Base-by-base conservation (phyloP, 78 protist genomes). In the Cavenderia fasciculata region DNA sequence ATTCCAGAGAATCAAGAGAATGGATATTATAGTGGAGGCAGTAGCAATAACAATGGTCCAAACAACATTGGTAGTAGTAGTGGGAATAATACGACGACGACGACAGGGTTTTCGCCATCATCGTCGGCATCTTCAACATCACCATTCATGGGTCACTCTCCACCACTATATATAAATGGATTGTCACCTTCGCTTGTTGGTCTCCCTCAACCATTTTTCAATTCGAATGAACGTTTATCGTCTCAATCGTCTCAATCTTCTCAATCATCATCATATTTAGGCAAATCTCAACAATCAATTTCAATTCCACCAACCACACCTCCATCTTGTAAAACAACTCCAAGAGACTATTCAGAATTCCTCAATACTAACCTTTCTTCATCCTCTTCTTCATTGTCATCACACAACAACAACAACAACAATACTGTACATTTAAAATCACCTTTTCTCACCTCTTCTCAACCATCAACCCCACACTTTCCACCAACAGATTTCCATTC, bases 111-210 rank as follows among this genome's bases (percentile, higher is more conserved):
- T 62, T 33, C 70, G 36, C 31, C 76, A 36, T 71, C 78, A 51
- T 71, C 63, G 31, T 16, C 78, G 29, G n/a, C 21, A 36, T 57
- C 63, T 6, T 57, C 63, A 2, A 27, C 63, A 57, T 57, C 63
- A 3, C n/a, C 63, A 25, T 36, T 36, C n/a, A 57, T 4, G n/a
- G n/a, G n/a, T 57, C 63, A 29, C 4, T 5, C 18, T 27, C 63
- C 10, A 57, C 8, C n/a, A n/a, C 4, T 52, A 4, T 4, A 3
- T 57, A 36, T 29, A 4, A 57, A 23, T 57, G 63, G 27, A 57
- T 25, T 10, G 18, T n/a, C n/a, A n/a, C 27, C 63, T 57, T 29
- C 27, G 3, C 10, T 23, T 25, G 63, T 29, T 27, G 49, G 49
- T 6, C 10, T 6, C 49, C 27, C 63, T 21, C 63, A 29, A 57